Conservation (phyloP, 352 stramenopile genomes). For the Peronosclerospora sorghi region DNA sequence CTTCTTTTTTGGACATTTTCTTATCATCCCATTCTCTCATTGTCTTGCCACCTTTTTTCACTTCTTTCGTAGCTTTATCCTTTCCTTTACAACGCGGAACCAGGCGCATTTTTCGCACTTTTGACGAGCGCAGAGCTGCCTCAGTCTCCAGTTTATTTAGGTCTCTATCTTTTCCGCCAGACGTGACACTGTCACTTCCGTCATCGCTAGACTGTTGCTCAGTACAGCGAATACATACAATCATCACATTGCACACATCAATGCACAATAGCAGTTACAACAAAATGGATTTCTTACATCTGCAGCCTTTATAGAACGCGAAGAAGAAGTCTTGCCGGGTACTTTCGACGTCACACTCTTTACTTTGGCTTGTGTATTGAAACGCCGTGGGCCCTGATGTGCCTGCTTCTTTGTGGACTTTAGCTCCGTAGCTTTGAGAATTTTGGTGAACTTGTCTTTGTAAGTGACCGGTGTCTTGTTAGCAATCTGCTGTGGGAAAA, state of each 20-base stretch:
- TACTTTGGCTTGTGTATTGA: slow-evolving; percentile 49
- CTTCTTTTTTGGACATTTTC: slow-evolving; percentile 81
- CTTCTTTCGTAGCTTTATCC: slow-evolving; percentile 30
- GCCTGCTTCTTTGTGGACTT: slow-evolving; percentile 53
- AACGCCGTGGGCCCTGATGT: slow-evolving; percentile 46
- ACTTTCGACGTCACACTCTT: slow-evolving; percentile 43
- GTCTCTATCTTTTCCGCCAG: slow-evolving; percentile 39
- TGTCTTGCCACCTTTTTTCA: slow-evolving; percentile 65
- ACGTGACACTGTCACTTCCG: slow-evolving; percentile 35
- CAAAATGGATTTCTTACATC: slow-evolving; percentile 16
- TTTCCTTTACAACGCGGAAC: slow-evolving; percentile 54
- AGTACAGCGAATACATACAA: slow-evolving; percentile 1
- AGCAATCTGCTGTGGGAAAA: slow-evolving; percentile 67
- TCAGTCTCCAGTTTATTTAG: slow-evolving; percentile 50
- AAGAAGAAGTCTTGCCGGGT: slow-evolving; percentile 34
- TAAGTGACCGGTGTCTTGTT: slow-evolving; percentile 64
- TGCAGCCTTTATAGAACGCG: slow-evolving; percentile 24
- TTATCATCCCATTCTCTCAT: slow-evolving; percentile 82
- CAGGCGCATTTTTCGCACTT: slow-evolving; percentile 50
- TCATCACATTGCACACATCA: not conserved
- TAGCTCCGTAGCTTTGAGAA: slow-evolving; percentile 63
- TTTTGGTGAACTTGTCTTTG: slow-evolving; percentile 70
- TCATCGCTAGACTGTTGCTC: slow-evolving; percentile 49
- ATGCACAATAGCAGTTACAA: slow-evolving; percentile 1
- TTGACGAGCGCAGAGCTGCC: slow-evolving; percentile 25